Evolutionary conservation across 495 filamentous ascomycete genomes (phyloP), one percentile per base, ranked within the genome.

Genomic region (Aspergillus baeticus): DNA sequence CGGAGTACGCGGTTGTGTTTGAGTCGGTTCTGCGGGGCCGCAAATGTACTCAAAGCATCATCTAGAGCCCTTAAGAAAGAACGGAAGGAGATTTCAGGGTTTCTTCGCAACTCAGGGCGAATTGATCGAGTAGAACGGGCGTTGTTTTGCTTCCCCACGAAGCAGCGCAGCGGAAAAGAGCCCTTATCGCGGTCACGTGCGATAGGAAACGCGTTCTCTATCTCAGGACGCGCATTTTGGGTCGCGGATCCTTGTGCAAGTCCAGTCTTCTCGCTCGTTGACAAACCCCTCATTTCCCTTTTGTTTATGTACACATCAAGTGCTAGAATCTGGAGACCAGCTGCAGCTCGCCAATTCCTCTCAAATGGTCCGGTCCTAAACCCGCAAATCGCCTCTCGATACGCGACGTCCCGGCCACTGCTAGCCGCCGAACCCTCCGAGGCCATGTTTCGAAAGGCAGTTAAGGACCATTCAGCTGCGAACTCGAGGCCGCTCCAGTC

Each of bases 381-480:
- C 34, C 36, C 62, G 37, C 57, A 59, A 55, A 62, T 44, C 43
- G 48, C 55, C 45, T 64, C 60, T 35, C 51, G 57, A 51, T 71
- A 62, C 60, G 70, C 68, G 51, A 68, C 67, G 26, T 50, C 60
- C 31, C 66, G 63, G 23, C 56, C 49, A 6, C 37, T 42, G 38
- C 50, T 47, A 21, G 57, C 54, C 31, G 37, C 51, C 34, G 62
- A 62, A 37, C 59, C 62, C 52, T 36, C 22, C 14, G 47, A 20
- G 41, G 51, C 54, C 5, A 78, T 78, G 75, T 78, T 78, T 41
- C 73, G 73, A 34, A 76, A 75, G 54, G 75, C 75, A 6, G 67
- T 77, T 2, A 67, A 75, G 43, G 69, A 75, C 29, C 71, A 75
- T 61, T 63, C 74, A 5, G 72, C 60, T 41, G 59, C 62, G 26